Conservation (phyloP, 2,329 filamentous ascomycete species). For the Cercospora sojina region DNA sequence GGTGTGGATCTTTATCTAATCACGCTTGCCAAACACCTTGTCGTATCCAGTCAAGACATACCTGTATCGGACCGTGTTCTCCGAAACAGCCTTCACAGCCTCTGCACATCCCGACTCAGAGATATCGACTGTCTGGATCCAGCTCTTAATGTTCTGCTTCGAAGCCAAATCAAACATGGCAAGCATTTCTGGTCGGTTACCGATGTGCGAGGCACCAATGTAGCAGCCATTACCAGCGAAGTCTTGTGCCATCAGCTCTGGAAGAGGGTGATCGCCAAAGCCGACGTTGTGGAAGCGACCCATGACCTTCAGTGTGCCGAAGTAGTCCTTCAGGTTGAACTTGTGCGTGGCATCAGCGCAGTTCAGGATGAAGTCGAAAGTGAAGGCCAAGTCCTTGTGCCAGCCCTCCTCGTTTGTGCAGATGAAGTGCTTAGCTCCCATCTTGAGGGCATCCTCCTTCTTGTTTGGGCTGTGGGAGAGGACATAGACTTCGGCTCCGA, state of each 20-base stretch:
- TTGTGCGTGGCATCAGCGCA: conserved; percentile 67
- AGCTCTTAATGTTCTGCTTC: conserved; percentile 54
- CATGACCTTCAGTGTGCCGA: conserved; percentile 77
- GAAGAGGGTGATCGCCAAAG: conserved; percentile 72
- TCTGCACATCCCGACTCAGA: conserved; percentile 67
- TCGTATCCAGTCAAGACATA: conserved; percentile 69
- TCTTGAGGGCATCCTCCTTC: conserved; percentile 59
- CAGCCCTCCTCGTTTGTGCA: conserved; percentile 58
- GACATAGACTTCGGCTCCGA: conserved; percentile 62
- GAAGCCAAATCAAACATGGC: conserved; percentile 53
- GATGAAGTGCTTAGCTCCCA: conserved; percentile 63
- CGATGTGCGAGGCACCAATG: conserved; percentile 52
- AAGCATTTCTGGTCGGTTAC: conserved; percentile 48
- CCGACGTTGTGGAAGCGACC: conserved; percentile 78
- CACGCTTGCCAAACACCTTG: conserved; percentile 60
- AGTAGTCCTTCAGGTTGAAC: conserved; percentile 66
- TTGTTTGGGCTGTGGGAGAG: conserved; percentile 61
- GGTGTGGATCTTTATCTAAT: conserved; percentile 23
- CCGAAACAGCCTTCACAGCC: conserved; percentile 64
- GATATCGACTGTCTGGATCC: conserved; percentile 69
- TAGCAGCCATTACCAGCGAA: conserved; percentile 69
- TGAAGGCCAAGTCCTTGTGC: conserved; percentile 56
- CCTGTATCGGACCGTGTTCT: conserved; percentile 69
- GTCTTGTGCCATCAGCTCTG: conserved; percentile 62
- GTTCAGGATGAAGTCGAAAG: conserved; percentile 76